Evolutionary conservation across 345 rosid genomes (phyloP), one percentile per base, ranked within the genome.

Genomic region (Melaleuca quinquenervia): DNA sequence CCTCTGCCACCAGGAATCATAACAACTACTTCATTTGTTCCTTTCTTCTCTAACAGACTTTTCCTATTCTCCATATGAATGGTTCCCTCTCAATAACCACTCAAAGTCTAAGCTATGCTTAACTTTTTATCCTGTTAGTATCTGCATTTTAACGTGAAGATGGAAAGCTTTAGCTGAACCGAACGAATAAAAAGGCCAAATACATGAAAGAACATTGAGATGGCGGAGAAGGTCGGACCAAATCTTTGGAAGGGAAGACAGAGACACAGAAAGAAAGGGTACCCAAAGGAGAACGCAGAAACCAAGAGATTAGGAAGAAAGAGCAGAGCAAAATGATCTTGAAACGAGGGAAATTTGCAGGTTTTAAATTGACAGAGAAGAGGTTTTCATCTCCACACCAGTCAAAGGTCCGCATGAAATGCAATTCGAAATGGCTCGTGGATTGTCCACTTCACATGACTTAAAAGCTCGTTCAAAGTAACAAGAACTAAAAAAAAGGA

Each of bases 21-120:
- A 18, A 70, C 78, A 9, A 18, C 78, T 32, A 70, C 78, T 18
- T 70, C 78, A 12, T 70, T 5, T 82, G 74, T 83, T 82, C 88
- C 92, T 83, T 86, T 89, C 84, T 86, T 91, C 84, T 88, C 90
- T 2, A 29, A 15, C 86, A 84, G 50, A 13, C 88, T 86, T 64
- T 60, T 55, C 15, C 86, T 87, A 58, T 53, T 26, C 80, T 90
- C 92, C 92, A 90, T 89, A 70, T 41, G 45, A 70, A 70, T 15
- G 24, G 18, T 70, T 4, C 78, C 0, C 78, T 41, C 78, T 18
- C 48, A 36, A 70, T 70, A 70, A 21, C 78, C 78, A 70, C 45
- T 20, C 78, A 70, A 70, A 36, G 32, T 70, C 78, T 36, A 64
- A 32, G 78, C 78, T 41, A 32, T 10, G 45, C 78, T 20, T 2